phyloP scores from a whole-genome alignment of 805 yeast genomes.

The Ogataea neopini region DNA sequence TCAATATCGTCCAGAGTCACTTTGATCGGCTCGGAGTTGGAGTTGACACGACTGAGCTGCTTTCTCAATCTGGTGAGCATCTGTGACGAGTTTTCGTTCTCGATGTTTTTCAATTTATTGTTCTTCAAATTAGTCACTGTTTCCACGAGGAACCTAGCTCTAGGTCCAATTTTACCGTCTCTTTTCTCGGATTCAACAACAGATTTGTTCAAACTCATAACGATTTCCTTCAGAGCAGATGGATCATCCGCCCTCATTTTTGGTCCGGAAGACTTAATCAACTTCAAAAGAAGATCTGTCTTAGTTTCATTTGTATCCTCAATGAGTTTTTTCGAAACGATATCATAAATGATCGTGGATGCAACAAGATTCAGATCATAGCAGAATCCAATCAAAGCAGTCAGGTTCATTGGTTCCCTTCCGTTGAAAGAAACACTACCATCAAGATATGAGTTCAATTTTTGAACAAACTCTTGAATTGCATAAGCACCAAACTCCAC shows the following conservation, averaged over 20 bases:
- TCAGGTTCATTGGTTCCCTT: slow-evolving; percentile 50
- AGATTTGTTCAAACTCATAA: slow-evolving; percentile 54
- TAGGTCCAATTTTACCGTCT: slow-evolving; percentile 45
- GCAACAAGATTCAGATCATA: slow-evolving; percentile 79
- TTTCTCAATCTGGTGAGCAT: slow-evolving; percentile 63
- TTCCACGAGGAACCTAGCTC: slow-evolving; percentile 83
- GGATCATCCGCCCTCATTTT: slow-evolving; percentile 93
- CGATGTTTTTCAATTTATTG: slow-evolving; percentile 63
- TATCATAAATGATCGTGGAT: slow-evolving; percentile 73
- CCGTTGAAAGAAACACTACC: slow-evolving; percentile 28
- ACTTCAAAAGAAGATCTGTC: slow-evolving; percentile 73
- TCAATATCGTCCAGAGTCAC: slow-evolving; percentile 83
- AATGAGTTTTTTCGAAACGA: slow-evolving; percentile 48
- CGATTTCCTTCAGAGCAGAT: slow-evolving; percentile 75
- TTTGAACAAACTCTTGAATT: slow-evolving; percentile 77
- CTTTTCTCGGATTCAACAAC: slow-evolving; percentile 39
- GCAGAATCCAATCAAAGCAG: slow-evolving; percentile 73
- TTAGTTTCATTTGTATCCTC: slow-evolving; percentile 59
- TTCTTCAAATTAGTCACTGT: slow-evolving; percentile 83
- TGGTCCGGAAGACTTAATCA: slow-evolving; percentile 76
- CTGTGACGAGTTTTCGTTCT: slow-evolving; percentile 53
- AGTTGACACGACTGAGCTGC: slow-evolving; percentile 53
- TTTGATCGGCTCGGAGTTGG: slow-evolving; percentile 71
- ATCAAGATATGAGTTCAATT: slow-evolving; percentile 48
- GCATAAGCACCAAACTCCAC: slow-evolving; percentile 87